Percentiles rank a stretch among this genome's conserved stretches.
phyloP scores from a whole-genome alignment of 371 early-diverging fungal genomes.

The Zychaea mexicana region DNA sequence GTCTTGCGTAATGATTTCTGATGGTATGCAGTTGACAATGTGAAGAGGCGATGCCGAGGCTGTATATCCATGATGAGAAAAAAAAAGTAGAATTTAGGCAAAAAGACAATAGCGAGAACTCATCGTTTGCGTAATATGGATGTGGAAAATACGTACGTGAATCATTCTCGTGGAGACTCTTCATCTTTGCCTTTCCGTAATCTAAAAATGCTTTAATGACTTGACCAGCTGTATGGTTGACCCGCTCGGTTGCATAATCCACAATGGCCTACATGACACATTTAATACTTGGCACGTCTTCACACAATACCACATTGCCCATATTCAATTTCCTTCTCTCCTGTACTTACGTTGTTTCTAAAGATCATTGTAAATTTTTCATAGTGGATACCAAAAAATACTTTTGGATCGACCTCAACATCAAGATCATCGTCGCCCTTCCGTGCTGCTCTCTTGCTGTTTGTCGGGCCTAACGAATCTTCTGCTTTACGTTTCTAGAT shows the following conservation, averaged over 20 bases:
- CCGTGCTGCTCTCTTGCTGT: conserved; percentile 21
- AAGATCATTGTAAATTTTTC: conserved; percentile 77
- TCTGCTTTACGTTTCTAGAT: conserved; percentile 56
- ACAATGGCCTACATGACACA: conserved; percentile 53
- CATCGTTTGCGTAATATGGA: no score
- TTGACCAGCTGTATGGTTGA: conserved; percentile 72
- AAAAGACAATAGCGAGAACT: no score
- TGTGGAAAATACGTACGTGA: conserved; percentile 49
- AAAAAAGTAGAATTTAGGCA: not conserved
- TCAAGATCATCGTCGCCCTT: conserved; percentile 35
- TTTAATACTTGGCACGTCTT: not conserved
- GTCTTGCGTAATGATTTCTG: conserved; percentile 47
- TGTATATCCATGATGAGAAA: conserved; percentile 16
- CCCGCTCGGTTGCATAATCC: conserved; percentile 59
- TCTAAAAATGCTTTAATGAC: conserved; percentile 64
- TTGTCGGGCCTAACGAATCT: conserved; percentile 31
- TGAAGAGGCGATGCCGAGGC: conserved; percentile 59
- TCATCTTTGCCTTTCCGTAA: conserved; percentile 46
- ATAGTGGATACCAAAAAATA: conserved; percentile 72
- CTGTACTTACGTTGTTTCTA: conserved; percentile 66
- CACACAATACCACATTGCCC: no score
- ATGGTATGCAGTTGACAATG: conserved; percentile 55
- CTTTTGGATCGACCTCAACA: conserved; percentile 54
- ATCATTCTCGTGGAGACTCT: conserved; percentile 48
- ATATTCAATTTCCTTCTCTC: no score